Percentiles rank a stretch among this genome's conserved stretches.
These are phyloP conservation scores for Eimeria falciformis DNA, from an alignment of 169 alveolate species.

Conservation along the genomic window DNA sequence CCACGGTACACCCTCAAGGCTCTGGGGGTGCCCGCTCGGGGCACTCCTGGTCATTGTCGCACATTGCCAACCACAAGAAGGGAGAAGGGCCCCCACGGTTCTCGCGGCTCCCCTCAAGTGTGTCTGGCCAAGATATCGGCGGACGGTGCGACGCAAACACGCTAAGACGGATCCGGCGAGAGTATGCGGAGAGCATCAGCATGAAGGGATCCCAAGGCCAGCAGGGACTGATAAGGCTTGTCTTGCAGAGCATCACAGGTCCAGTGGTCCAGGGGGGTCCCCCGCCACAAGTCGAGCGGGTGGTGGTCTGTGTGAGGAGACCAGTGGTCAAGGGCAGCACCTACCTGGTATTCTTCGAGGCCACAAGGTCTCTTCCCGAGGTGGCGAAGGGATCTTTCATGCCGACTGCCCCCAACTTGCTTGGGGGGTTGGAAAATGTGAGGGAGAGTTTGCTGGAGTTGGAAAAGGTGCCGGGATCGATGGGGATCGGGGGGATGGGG, in stretches of 20 bases:
- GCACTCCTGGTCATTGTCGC: too few relatives aligned
- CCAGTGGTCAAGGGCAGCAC: slow-evolving; percentile 45
- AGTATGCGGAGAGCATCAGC: slow-evolving; percentile 5
- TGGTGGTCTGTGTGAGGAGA: slow-evolving; percentile 44
- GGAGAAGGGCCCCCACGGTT: too few relatives aligned
- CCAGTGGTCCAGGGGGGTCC: neutral
- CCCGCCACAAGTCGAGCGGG: slow-evolving; percentile 29
- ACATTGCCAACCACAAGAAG: too few relatives aligned
- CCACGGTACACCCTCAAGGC: neutral
- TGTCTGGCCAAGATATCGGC: neutral
- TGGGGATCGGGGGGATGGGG: too few relatives aligned
- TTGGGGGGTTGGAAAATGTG: neutral
- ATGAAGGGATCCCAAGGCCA: neutral
- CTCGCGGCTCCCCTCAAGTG: neutral
- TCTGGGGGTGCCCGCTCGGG: neutral
- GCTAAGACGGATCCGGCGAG: neutral
- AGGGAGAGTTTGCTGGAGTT: neutral
- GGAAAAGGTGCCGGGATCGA: neutral
- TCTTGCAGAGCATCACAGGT: neutral
- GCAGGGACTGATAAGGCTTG: neutral
- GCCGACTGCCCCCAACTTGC: neutral
- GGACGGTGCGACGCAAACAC: neutral
- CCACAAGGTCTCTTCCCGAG: neutral
- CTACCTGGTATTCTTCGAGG: slow-evolving; percentile 44
- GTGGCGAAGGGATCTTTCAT: neutral